Conservation (phyloP, 805 yeast species). For the Candida insectalens region DNA sequence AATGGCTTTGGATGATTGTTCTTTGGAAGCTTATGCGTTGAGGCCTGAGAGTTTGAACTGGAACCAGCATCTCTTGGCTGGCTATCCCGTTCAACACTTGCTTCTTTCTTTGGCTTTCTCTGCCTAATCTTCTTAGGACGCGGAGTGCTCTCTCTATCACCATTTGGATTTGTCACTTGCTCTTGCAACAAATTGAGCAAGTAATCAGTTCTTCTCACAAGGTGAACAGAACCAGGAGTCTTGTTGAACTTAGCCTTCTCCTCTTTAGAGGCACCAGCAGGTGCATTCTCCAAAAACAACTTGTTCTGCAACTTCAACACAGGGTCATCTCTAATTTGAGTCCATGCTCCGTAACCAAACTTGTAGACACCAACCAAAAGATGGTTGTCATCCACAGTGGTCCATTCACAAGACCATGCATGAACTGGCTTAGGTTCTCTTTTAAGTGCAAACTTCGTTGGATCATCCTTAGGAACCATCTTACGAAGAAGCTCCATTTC, state of each 20-base stretch:
- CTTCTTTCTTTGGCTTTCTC: slow-evolving; percentile 10
- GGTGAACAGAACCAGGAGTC: slow-evolving; percentile 87
- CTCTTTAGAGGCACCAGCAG: slow-evolving; percentile 26
- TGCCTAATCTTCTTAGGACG: not conserved
- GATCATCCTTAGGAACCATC: slow-evolving; percentile 42
- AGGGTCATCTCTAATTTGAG: slow-evolving; percentile 92
- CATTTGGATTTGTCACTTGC: slow-evolving; percentile 3
- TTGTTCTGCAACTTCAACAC: slow-evolving; percentile 77
- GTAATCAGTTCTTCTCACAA: slow-evolving; percentile 87
- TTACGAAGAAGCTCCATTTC: slow-evolving; percentile 64
- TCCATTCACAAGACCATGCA: slow-evolving; percentile 91
- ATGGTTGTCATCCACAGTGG: slow-evolving; percentile 72
- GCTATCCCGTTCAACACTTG: too few species aligned
- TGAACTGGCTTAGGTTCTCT: slow-evolving; percentile 68
- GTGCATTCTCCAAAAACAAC: slow-evolving; percentile 50
- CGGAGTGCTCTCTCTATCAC: not conserved
- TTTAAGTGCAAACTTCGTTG: slow-evolving; percentile 49
- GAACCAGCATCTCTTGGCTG: slow-evolving; percentile 6
- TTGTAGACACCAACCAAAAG: slow-evolving; percentile 78
- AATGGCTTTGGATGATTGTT: not conserved
- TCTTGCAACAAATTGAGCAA: slow-evolving; percentile 63
- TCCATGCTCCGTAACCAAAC: slow-evolving; percentile 96
- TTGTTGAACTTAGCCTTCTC: slow-evolving; percentile 33
- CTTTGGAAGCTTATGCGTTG: slow-evolving; percentile 10
- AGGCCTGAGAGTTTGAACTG: not conserved